Base-by-base conservation (phyloP, 2,329 filamentous ascomycete species). In the Chalaropsis thielavioides region DNA sequence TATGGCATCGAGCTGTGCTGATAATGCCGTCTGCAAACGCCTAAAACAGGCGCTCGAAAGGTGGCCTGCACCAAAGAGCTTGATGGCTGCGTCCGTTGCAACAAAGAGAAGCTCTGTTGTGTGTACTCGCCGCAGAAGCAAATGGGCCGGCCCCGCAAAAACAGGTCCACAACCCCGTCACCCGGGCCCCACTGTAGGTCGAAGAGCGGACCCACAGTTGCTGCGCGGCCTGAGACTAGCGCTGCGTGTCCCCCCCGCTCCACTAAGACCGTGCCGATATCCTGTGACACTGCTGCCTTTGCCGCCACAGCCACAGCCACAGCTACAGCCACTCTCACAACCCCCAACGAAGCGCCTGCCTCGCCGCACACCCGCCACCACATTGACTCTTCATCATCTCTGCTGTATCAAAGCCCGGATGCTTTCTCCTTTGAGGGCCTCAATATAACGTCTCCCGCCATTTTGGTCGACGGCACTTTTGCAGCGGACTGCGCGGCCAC, bases 81-180 rank as follows among this genome's bases (percentile, higher is more conserved):
- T 1, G 77, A 80, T 63, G 83, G 83, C 65, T 87, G 84, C 71
- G 74, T 77, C 7, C 79, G 84, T 65, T 87, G 84, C 70, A 76
- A 74, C 64, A 77, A 77, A 65, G 84, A 87, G 69, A 77, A 76
- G 66, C 79, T 85, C 51, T 64, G 67, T 51, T 87, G 84, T 70
- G 76, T 82, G 68, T 87, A 86, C 73, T 86, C 83, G 7, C 75
- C 78, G 13, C 84, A 86, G 71, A 87, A 87, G 73, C 82, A 76
- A 49, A 87, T 87, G 84, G 84, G 84, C 3, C 77, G 84, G 51
- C 84, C 84, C 24, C 76, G 83, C 64, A 87, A 87, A 43, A 60
- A 40, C 11, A 51, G 31, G 8, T 38, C 40, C 8, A 10, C 19
- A 17, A 31, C 58, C n/a, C 22, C 58, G 43, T 27, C 64, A 15